Base-by-base conservation (phyloP, 1,284 basidiomycete genomes). In the Sporisorium sorghi region DNA sequence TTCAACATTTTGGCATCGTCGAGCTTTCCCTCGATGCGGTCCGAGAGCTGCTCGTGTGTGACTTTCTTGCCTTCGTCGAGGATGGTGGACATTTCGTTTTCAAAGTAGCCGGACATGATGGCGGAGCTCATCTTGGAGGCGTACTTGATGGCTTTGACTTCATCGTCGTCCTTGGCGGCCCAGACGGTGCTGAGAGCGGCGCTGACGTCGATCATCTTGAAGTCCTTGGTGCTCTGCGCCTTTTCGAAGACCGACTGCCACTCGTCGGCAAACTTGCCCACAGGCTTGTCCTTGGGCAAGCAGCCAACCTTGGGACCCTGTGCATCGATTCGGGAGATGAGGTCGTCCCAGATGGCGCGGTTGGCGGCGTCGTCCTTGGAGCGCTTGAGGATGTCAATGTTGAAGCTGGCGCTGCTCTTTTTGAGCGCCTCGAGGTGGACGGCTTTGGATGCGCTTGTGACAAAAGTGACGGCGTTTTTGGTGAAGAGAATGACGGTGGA, bases 41-140 rank as follows among this genome's bases (percentile, higher is more conserved):
- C 88, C 1, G 93, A 90, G 55, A 98, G 90, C 74, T 90, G 88
- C 77, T 95, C 93, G 81, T 98, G 96, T 0, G 92, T 89, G 52
- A 97, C 91, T 84, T 93, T 93, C 46, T 92, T 90, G 82, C 94
- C 93, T 71, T 91, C 90, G 86, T 99, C 96, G 42, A 98, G 88
- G 80, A 97, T 93, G 5, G 90, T 90, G 84, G 94, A 93, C 80
- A 98, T 89, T 85, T 93, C 96, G 42, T 91, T 88, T 44, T 93
- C 92, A 60, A 96, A 91, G 85, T 97, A 92, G 80, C 94, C 88
- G 58, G 90, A 88, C 79, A 98, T 89, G 21, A 97, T 87, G 0
- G 93, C 94, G 9, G 92, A 93, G 2, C 93, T 93, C 61, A 97
- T 87, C 69, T 88, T 89, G 4, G 92, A 89, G 12, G 94, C 93